A percentile compares a stretch with the other conserved stretches of the same genome.
Conservation (phyloP, 1,284 basidiomycete species). For the Puccinia horiana region DNA sequence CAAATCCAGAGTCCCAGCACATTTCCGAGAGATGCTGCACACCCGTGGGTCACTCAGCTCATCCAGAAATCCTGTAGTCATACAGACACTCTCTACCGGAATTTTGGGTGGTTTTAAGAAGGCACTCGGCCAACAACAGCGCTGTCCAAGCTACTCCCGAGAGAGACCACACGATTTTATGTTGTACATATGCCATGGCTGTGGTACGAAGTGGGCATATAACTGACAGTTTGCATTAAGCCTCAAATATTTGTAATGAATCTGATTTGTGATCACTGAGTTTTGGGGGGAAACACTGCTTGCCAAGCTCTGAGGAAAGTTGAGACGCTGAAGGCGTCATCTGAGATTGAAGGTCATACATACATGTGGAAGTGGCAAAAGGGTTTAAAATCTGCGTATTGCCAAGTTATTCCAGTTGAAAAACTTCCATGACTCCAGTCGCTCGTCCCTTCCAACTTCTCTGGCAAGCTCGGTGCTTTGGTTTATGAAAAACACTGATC, state of each 20-base stretch:
- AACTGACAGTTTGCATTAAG: neutral
- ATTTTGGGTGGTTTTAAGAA: neutral
- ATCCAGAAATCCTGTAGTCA: neutral
- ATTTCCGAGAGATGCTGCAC: neutral
- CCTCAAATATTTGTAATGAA: neutral
- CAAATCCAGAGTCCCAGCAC: neutral
- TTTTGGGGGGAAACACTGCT: too few species aligned
- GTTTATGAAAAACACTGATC: too few species aligned
- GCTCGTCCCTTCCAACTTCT: too few species aligned
- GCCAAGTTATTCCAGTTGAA: too few species aligned
- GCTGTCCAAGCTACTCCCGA: conserved; percentile 1
- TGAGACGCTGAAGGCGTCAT: too few species aligned
- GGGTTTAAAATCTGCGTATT: too few species aligned
- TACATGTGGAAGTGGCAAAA: too few species aligned
- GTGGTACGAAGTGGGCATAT: neutral
- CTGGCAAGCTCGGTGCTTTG: too few species aligned
- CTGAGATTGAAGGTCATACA: too few species aligned
- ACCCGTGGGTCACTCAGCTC: neutral
- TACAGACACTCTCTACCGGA: neutral
- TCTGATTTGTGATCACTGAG: too few species aligned
- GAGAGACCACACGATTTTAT: neutral
- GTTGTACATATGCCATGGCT: neutral
- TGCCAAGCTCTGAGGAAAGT: too few species aligned
- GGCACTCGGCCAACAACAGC: neutral
- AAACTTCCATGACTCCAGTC: too few species aligned